phyloP scores from a whole-genome alignment of 139 green algal genomes.

The Spirogloea muscicola region DNA sequence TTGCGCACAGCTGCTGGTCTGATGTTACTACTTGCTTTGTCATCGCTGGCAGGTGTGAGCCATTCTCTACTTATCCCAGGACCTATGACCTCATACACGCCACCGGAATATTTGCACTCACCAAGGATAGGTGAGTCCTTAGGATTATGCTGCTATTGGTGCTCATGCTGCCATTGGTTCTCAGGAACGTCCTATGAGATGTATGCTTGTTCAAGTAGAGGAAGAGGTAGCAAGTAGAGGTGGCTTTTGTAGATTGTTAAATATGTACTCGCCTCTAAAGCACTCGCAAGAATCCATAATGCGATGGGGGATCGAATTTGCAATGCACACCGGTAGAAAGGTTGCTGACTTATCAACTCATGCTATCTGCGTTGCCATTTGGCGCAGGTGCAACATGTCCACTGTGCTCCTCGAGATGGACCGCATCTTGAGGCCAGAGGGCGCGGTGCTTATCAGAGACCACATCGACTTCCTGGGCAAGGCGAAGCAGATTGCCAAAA shows the following conservation, averaged over 20 bases:
- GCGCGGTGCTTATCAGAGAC: slow-evolving; percentile 6
- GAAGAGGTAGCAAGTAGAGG: background rate
- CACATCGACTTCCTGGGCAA: background rate
- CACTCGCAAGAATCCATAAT: background rate
- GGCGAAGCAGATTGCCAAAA: background rate
- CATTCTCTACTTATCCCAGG: slow-evolving; percentile 16
- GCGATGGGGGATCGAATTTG: background rate
- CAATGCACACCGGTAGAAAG: background rate
- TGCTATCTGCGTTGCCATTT: too few relatives aligned
- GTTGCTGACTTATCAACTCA: too few relatives aligned
- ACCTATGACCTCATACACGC: slow-evolving; percentile 14
- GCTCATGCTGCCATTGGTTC: too few relatives aligned
- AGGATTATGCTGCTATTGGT: background rate
- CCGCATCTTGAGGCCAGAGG: slow-evolving; percentile 7
- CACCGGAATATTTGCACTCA: slow-evolving; percentile 2
- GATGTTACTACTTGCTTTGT: background rate
- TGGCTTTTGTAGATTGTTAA: background rate
- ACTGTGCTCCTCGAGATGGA: slow-evolving; percentile 21
- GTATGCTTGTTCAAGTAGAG: background rate
- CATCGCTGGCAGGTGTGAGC: slow-evolving; percentile 7
- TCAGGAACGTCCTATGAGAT: background rate
- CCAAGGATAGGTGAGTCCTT: slow-evolving; percentile 6
- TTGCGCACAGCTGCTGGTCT: background rate
- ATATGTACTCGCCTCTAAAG: background rate
- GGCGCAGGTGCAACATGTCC: background rate